A percentile compares a stretch with the other conserved stretches of the same genome.
Conservation (phyloP, 352 stramenopile species). For the Phytophthora agathidicida region DNA sequence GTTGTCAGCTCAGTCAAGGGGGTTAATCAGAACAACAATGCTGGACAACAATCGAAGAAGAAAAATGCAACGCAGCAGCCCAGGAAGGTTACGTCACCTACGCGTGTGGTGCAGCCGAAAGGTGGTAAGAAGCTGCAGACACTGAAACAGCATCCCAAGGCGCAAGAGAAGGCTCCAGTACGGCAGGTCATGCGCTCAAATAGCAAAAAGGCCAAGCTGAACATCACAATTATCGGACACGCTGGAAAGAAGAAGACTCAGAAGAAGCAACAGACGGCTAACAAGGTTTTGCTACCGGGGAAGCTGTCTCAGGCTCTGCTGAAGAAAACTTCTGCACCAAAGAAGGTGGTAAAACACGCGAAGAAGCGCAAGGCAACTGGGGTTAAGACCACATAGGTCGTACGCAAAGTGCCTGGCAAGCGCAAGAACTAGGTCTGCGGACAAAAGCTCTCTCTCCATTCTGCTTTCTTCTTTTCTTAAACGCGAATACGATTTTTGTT, state of each 20-base stretch:
- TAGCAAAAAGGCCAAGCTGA: constrained; percentile 44
- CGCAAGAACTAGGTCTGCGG: constrained; percentile 35
- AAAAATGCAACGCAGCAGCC: constrained; percentile 16
- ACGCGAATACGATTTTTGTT: constrained; percentile 26
- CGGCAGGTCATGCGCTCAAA: constrained; percentile 38
- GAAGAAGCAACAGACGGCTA: constrained; percentile 19
- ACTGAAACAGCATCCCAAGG: constrained; percentile 20
- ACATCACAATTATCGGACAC: constrained; percentile 39
- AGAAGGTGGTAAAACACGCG: constrained; percentile 42
- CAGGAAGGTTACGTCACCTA: constrained; percentile 10
- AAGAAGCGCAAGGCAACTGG: constrained; percentile 36
- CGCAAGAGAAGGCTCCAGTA: constrained; percentile 6
- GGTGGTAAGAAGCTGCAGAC: constrained; percentile 13
- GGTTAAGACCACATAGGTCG: constrained; percentile 39
- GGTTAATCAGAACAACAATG: not conserved
- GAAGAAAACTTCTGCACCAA: constrained; percentile 32
- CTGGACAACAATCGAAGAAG: constrained; percentile 15
- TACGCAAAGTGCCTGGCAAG: constrained; percentile 52
- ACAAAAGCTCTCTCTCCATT: constrained; percentile 21
- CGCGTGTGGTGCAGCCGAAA: constrained; percentile 12
- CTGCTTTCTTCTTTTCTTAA: constrained; percentile 27
- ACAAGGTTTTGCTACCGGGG: constrained; percentile 38
- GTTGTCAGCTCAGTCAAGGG: constrained; percentile 16
- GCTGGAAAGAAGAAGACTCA: constrained; percentile 16
- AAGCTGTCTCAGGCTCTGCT: constrained; percentile 34